Evolutionary conservation across 768 basidiomycete species (phyloP).

Genomic region (Collybia sordida): DNA sequence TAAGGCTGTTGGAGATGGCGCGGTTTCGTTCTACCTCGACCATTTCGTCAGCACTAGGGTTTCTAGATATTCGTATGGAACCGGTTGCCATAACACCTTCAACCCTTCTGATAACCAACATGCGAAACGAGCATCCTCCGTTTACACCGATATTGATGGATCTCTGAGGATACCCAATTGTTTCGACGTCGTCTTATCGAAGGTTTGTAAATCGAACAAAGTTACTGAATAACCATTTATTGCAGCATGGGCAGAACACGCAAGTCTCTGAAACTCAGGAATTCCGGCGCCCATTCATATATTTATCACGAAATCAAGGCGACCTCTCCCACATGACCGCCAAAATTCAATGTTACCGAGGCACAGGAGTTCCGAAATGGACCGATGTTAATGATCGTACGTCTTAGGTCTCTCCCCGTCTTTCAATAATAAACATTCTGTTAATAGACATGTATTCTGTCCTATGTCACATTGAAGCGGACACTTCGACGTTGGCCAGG

Average conservation of each 20-base stretch:
- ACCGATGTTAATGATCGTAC: neutral
- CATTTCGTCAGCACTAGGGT: constrained; percentile 16
- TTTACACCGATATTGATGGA: constrained; percentile 3
- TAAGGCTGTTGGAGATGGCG: constrained; percentile 19
- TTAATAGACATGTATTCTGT: neutral
- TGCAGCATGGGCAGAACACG: constrained; percentile 31
- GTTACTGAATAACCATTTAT: neutral
- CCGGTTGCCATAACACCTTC: neutral
- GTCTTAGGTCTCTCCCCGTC: neutral
- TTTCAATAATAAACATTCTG: neutral
- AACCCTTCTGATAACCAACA: constrained; percentile 10
- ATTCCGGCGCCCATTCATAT: constrained; percentile 14
- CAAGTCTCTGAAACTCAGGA: constrained; percentile 24
- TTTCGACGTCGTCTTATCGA: constrained; percentile 25
- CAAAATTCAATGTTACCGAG: neutral
- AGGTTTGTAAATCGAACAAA: constrained; percentile 11
- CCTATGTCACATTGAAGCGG: neutral
- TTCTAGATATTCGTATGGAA: constrained; percentile 13
- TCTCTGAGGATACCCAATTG: constrained; percentile 6
- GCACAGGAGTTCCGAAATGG: neutral
- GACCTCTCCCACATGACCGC: neutral
- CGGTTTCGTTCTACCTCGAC: constrained; percentile 17
- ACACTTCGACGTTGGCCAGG: neutral
- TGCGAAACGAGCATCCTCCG: neutral
- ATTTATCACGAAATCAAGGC: neutral